A percentile compares a stretch with the other conserved stretches of the same genome.
phyloP scores from a whole-genome alignment of 768 basidiomycete species.

The Leucocoprinus leucothites region DNA sequence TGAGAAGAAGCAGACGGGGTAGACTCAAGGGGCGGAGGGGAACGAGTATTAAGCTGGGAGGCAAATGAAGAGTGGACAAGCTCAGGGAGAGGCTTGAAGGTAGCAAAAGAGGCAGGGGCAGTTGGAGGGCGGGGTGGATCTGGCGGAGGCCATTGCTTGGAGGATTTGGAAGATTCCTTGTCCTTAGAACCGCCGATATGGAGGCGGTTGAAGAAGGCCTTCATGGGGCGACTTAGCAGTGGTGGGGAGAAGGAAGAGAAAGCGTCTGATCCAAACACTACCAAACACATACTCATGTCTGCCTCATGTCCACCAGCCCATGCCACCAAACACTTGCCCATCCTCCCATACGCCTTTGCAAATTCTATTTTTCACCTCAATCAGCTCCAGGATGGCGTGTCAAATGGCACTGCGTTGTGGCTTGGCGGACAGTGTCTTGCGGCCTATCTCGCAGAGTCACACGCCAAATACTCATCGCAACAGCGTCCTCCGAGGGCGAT shows the following conservation, averaged over 20 bases:
- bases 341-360: slow-evolving; percentile 43
- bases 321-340: slow-evolving; percentile 57
- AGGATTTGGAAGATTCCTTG: slow-evolving; percentile 50
- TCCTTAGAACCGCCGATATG: slow-evolving; percentile 67
- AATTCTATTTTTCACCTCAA: slow-evolving; percentile 40
- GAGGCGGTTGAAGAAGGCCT: slow-evolving; percentile 78
- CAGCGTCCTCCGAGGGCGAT: slow-evolving; percentile 40
- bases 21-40: slow-evolving; percentile 26
- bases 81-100: slow-evolving; percentile 75
- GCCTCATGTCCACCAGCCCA: slow-evolving; percentile 50
- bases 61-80: slow-evolving; percentile 40
- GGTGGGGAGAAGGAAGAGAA: slow-evolving; percentile 8
- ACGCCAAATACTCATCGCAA: slow-evolving; percentile 19
- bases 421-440: slow-evolving; percentile 77
- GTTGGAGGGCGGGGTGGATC: slow-evolving; percentile 23
- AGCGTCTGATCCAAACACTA: slow-evolving; percentile 25
- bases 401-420: slow-evolving; percentile 86
- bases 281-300: slow-evolving; percentile 28
- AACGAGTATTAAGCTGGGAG: slow-evolving; percentile 29
- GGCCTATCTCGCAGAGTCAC: slow-evolving; percentile 47
- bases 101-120: slow-evolving; percentile 46
- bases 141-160: slow-evolving; percentile 65
- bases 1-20: slow-evolving; percentile 25
- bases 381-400: slow-evolving; percentile 57
- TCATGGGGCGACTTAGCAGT: slow-evolving; percentile 49